Base-by-base conservation (phyloP, 768 basidiomycete species). In the Mycena vitilis region DNA sequence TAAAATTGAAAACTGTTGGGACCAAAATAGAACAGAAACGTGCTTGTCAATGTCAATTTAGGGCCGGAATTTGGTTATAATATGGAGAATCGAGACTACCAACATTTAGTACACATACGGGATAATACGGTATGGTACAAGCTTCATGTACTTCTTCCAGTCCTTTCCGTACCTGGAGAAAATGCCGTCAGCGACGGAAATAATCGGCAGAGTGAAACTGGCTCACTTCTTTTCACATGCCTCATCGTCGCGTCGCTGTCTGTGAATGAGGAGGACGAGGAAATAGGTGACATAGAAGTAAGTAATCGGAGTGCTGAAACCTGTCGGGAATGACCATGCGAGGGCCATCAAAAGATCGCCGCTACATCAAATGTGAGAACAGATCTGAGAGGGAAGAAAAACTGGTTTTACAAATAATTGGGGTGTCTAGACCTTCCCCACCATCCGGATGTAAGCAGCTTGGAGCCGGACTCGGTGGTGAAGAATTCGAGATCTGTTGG, bases 261-360 rank as follows among this genome's bases (percentile, higher is more conserved):
- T 85, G 80, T 99, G 98, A 40, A 95, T 83, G 66, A 99, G 91
- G 30, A 99, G 87, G 42, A 98, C 87, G 4, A 87, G 84, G 73
- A 99, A 99, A 82, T 98, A 99, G 66, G 84, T 76, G 36, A 94
- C 88, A 75, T 99, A 99, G 83, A 96, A 99, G 83, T 98, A 96
- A 7, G 98, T 96, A 77, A 99, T 88, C 25, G 96, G 97, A 0
- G 95, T 96, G 52, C 89, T 83, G 79, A 98, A 95, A 6, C 94
- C 95, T 1, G 95, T 96, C 0, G 96, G 93, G 20, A 98, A 86
- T 62, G 91, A 98, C 96, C 97, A 99, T 0, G 95, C 93, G 52
- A 95, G 79, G 25, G 89, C 91, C 93, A 98, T 98, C 65, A 97
- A 78, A 71, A 95, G 84, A 75, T 96, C 95, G 23, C 93, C 93